Evolutionary conservation across 768 basidiomycete species (phyloP).

Genomic region (Lactarius hengduanensis): DNA sequence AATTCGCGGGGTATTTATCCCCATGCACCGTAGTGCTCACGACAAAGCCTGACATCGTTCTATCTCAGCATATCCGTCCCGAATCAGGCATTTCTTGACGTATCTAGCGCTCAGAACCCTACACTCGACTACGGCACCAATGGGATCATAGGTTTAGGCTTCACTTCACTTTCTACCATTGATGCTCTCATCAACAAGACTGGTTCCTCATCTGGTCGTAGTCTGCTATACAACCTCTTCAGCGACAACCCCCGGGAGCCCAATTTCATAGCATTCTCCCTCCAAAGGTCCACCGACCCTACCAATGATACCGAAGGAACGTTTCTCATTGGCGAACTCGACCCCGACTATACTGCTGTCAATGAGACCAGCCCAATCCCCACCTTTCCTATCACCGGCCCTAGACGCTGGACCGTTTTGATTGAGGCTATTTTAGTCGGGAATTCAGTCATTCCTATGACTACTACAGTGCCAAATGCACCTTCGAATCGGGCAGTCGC

Average conservation of each 20-base stretch:
- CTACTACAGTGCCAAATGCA: slow-evolving; percentile 52
- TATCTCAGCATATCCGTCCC: slow-evolving; percentile 54
- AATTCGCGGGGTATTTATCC: slow-evolving; percentile 64
- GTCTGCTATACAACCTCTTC: slow-evolving; percentile 76
- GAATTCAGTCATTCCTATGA: slow-evolving; percentile 48
- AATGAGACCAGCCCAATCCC: slow-evolving; percentile 57
- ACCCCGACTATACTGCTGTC: slow-evolving; percentile 59
- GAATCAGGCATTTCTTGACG: slow-evolving; percentile 73
- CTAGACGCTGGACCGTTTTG: slow-evolving; percentile 73
- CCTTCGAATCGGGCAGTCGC: slow-evolving; percentile 72
- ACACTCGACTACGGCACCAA: slow-evolving; percentile 66
- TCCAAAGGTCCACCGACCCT: slow-evolving; percentile 59
- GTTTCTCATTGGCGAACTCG: slow-evolving; percentile 74
- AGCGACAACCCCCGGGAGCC: slow-evolving; percentile 63
- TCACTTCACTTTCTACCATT: slow-evolving; percentile 71
- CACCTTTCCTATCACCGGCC: slow-evolving; percentile 67
- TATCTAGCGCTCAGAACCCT: slow-evolving; percentile 63
- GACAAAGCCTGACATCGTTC: slow-evolving; percentile 1
- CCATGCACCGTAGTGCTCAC: background rate
- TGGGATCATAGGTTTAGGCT: slow-evolving; percentile 77
- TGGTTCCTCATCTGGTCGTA: slow-evolving; percentile 59
- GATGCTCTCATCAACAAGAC: slow-evolving; percentile 60
- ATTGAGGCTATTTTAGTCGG: slow-evolving; percentile 71
- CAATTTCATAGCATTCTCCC: slow-evolving; percentile 77
- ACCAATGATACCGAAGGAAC: slow-evolving; percentile 59